Evolutionary conservation across 2,329 filamentous ascomycete genomes (phyloP).

Genomic region (Neofusicoccum laricinum): DNA sequence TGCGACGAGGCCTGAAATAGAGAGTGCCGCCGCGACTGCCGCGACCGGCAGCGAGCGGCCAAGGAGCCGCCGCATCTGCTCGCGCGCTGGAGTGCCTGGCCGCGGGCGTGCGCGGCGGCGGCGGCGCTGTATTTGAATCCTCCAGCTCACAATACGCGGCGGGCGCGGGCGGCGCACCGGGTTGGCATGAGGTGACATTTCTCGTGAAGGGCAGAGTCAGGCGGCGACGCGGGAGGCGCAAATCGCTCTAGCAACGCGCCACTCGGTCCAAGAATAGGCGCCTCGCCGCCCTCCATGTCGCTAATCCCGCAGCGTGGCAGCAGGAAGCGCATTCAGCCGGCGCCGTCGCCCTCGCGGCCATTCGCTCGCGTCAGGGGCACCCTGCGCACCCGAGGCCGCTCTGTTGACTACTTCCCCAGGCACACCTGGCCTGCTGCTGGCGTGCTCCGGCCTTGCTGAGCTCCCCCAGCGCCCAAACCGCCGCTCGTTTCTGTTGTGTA

Average conservation of each 20-base stretch:
- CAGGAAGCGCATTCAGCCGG: conserved; percentile 1
- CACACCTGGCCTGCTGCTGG: background rate
- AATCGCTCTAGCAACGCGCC: conserved; percentile 15
- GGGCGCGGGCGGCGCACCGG: background rate
- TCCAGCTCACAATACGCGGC: background rate
- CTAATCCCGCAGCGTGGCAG: conserved; percentile 2
- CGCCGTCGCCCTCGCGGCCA: background rate
- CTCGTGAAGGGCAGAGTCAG: conserved; percentile 8
- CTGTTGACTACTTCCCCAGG: conserved; percentile 10
- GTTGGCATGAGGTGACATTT: conserved; percentile 8
- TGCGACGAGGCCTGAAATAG: background rate
- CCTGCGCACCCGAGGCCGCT: background rate
- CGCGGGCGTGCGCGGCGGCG: background rate
- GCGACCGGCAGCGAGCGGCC: background rate
- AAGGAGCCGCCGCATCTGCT: too few species aligned
- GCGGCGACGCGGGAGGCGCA: conserved; percentile 1
- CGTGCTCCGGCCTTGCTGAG: conserved; percentile 1
- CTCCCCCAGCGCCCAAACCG: background rate
- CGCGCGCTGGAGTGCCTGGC: background rate
- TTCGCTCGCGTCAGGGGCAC: conserved; percentile 12
- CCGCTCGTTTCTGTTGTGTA: conserved; percentile 14
- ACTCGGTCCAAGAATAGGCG: conserved; percentile 10
- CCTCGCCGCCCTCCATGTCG: conserved; percentile 6
- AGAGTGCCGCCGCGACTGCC: conserved; percentile 1
- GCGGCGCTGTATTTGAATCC: conserved; percentile 1